These are phyloP conservation scores for Metarhizium rileyi DNA, from an alignment of 2,329 filamentous ascomycete genomes.

Conservation along the genomic window DNA sequence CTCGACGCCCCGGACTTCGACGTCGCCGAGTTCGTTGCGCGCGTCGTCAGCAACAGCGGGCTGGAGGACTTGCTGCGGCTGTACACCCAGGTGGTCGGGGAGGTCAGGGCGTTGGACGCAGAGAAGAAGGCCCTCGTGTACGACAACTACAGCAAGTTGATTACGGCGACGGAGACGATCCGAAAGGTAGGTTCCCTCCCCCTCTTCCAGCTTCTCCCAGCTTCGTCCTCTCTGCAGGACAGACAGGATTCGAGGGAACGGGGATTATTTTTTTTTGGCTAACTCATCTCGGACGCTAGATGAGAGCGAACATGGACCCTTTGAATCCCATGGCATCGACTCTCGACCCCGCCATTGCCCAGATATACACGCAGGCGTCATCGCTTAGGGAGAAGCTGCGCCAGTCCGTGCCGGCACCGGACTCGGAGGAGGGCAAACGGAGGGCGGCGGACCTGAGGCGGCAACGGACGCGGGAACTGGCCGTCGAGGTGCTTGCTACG, in stretches of 20 bases:
- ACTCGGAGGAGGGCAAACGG: slow-evolving; percentile 27
- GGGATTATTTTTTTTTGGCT: no score
- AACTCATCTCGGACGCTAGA: slow-evolving; percentile 31
- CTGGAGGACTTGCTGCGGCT: slow-evolving; percentile 60
- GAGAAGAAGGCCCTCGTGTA: slow-evolving; percentile 97
- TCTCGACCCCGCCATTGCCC: slow-evolving; percentile 61
- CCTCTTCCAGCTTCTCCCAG: neutral
- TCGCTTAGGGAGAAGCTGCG: slow-evolving; percentile 44
- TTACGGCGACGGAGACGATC: slow-evolving; percentile 94
- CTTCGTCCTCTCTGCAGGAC: no score
- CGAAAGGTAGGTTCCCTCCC: slow-evolving; percentile 43
- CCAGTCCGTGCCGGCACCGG: slow-evolving; percentile 35
- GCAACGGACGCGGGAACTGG: slow-evolving; percentile 43
- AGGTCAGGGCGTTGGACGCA: slow-evolving; percentile 83
- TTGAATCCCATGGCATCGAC: slow-evolving; percentile 65
- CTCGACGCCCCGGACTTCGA: slow-evolving; percentile 68
- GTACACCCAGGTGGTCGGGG: slow-evolving; percentile 63
- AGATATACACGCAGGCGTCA: slow-evolving; percentile 57
- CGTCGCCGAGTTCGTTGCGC: slow-evolving; percentile 56
- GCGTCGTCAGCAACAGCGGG: slow-evolving; percentile 49
- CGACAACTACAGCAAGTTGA: slow-evolving; percentile 96
- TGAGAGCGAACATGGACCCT: slow-evolving; percentile 74
- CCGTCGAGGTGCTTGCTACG: slow-evolving; percentile 51
- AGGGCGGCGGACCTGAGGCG: slow-evolving; percentile 22
- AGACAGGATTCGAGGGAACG: no score